Evolutionary conservation across 768 basidiomycete genomes (phyloP), one percentile per base, ranked within the genome.

Genomic region (Leccinum incarnatum): DNA sequence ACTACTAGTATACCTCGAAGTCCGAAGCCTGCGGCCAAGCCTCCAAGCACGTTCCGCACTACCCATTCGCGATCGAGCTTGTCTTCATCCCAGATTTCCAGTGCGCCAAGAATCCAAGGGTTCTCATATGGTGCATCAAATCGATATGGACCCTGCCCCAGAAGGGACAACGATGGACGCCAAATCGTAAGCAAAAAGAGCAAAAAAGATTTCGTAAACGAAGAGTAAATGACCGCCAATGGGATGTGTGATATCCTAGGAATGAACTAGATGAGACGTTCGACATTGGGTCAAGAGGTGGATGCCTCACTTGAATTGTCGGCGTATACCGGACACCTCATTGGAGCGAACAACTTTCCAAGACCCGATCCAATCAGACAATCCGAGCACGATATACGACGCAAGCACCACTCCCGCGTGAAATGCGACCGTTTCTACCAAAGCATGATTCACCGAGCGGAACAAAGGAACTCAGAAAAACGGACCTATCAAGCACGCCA

Each of bases 21-120:
- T 0, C 91, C 92, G 69, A 93, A 94, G 1, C 92, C 92, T 32
- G 91, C 88, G 11, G 91, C 87, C 84, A 94, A 87, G 0, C 92
- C 92, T 11, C 92, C 92, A 2, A 94, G 76, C 10, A 93, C 77
- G 63, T 94, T 93, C 25, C 92, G 80, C 4, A 93, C 84, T 6
- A 92, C 76, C 92, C 92, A 94, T 66, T 89, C 89, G 7, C 89
- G 82, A 69, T 93, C 89, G 1, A 93, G 73, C 30, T 81, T 83
- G 61, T 87, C 86, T 53, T 91, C 89, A 61, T 89, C 87, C 54
- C 91, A 77, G 3, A 88, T 64, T 57, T 82, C 76, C 48, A 87
- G 77, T 3, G 78, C 77, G n/a, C 67, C 54, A 8, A 73, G 59
- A 23, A 82, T 47, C 59, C 78, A 65, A 15, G 75, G 74, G 51